phyloP scores from a whole-genome alignment of 331 rosid genomes.

The Quercus phellos region DNA sequence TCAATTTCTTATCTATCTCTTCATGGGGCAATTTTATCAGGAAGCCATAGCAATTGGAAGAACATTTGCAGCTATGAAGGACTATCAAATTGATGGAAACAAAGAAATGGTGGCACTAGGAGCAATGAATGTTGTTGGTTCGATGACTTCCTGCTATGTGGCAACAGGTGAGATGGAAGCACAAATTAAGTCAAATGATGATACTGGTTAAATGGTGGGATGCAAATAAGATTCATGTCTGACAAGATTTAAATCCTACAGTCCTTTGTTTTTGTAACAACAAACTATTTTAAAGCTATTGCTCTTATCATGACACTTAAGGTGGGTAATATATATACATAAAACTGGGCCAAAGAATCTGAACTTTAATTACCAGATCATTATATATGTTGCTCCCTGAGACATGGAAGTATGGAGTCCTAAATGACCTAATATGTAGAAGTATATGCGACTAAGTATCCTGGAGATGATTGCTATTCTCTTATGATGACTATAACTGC shows the following conservation, averaged over 20 bases:
- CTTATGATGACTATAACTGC: constrained; percentile 17
- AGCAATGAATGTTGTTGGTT: constrained; percentile 84
- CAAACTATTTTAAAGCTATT: not conserved
- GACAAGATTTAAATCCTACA: not conserved
- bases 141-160: constrained; percentile 92
- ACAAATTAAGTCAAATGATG: not conserved
- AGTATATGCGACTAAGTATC: not conserved
- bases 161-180: constrained; percentile 67
- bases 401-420: not conserved
- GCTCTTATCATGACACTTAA: not conserved
- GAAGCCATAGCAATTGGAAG: constrained; percentile 97
- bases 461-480: not conserved
- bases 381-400: not conserved
- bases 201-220: not conserved
- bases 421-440: not conserved
- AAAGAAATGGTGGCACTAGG: constrained; percentile 97
- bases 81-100: constrained; percentile 93
- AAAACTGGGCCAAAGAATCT: not conserved
- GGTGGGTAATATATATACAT: not conserved
- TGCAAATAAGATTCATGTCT: not conserved
- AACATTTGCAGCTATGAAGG: constrained; percentile 95
- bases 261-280: not conserved
- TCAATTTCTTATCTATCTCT: constrained; percentile 2
- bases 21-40: constrained; percentile 33
- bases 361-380: not conserved